Conservation (phyloP, 106 monocot genomes). For the Dioscorea alata region DNA sequence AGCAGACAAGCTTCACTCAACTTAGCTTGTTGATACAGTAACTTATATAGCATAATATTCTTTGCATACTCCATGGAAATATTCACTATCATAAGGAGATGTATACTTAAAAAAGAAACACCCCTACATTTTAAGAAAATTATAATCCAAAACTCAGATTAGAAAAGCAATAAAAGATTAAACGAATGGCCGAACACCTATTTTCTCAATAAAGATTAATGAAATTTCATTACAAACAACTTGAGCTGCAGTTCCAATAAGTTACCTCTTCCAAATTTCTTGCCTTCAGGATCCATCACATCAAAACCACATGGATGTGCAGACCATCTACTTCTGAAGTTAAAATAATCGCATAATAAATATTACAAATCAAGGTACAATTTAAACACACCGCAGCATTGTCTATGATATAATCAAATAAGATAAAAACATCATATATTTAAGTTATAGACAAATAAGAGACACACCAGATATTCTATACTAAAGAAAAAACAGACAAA, state of each 20-base stretch:
- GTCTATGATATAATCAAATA: background rate
- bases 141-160: background rate
- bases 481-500: too few relatives aligned
- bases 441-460: background rate
- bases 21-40: too few relatives aligned
- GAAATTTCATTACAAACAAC: background rate
- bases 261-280: constrained; percentile 57
- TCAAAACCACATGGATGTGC: constrained; percentile 3
- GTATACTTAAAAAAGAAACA: background rate
- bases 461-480: too few relatives aligned
- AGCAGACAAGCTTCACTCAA: too few relatives aligned
- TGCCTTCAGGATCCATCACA: constrained; percentile 43
- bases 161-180: background rate
- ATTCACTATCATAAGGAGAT: too few relatives aligned
- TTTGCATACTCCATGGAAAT: too few relatives aligned
- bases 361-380: background rate
- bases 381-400: background rate
- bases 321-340: background rate
- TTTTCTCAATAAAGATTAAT: background rate
- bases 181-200: background rate
- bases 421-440: background rate
- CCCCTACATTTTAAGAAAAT: background rate
- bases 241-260: background rate
- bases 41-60: too few relatives aligned
- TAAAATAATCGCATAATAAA: background rate